A percentile compares a stretch with the other conserved stretches of the same genome.
Evolutionary conservation across 352 stramenopile species (phyloP).

Genomic region (Phytopythium kandeliae): DNA sequence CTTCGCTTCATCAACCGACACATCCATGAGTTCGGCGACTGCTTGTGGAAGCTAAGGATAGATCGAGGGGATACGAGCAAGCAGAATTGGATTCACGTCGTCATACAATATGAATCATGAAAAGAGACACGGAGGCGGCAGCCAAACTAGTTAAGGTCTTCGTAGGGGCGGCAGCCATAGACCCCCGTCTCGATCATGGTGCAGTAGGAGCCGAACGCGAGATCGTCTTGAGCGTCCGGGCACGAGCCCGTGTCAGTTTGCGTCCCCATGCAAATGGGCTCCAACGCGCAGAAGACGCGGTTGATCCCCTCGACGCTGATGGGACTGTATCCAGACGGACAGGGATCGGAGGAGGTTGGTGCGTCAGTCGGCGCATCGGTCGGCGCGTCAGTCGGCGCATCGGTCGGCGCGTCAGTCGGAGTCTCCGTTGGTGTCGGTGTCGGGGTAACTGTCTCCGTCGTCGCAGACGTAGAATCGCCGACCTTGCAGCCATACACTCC

Average conservation of each 20-base stretch:
- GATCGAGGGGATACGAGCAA: no score
- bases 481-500: constrained; percentile 9
- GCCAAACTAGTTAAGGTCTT: no score
- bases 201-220: constrained; percentile 18
- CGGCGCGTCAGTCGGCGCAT: neutral
- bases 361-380: no score
- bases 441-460: neutral
- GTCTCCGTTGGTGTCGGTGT: neutral
- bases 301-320: constrained; percentile 18
- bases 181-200: constrained; percentile 19
- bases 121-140: neutral
- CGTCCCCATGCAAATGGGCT: constrained; percentile 11
- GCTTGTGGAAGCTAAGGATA: neutral
- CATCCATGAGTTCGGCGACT: no score
- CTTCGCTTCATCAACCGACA: neutral
- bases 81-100: no score
- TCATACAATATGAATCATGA: neutral
- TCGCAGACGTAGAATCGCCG: neutral
- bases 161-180: constrained; percentile 15
- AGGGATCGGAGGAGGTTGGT: neutral
- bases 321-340: constrained; percentile 11
- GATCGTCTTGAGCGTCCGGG: constrained; percentile 6
- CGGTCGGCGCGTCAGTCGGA: neutral
- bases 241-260: constrained; percentile 10
- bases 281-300: constrained; percentile 15